phyloP scores from a whole-genome alignment of 2,329 filamentous ascomycete genomes.

The Reticulascus tulasneorum region DNA sequence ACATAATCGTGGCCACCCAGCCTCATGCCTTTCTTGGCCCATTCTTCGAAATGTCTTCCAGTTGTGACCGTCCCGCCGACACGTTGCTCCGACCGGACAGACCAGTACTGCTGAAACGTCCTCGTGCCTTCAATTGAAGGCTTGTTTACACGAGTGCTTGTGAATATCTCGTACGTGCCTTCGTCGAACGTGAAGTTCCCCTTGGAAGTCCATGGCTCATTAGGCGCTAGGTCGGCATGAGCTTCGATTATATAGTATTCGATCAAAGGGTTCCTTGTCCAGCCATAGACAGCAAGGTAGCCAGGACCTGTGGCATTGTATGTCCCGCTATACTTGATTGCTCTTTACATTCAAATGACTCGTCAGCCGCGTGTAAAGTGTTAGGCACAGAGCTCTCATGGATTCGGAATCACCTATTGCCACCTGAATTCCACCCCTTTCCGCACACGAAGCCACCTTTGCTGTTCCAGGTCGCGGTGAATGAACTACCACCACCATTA shows the following conservation, averaged over 20 bases:
- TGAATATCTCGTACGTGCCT: slow-evolving; percentile 30
- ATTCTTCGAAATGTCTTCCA: slow-evolving; percentile 47
- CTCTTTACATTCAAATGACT: too few species aligned
- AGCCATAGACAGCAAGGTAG: slow-evolving; percentile 44
- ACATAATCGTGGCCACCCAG: slow-evolving; percentile 46
- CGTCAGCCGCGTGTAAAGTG: too few species aligned
- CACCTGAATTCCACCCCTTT: slow-evolving; percentile 55
- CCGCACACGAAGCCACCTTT: slow-evolving; percentile 51
- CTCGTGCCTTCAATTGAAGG: slow-evolving; percentile 41
- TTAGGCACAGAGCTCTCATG: too few species aligned
- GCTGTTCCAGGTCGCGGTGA: slow-evolving; percentile 37
- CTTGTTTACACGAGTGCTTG: slow-evolving; percentile 29
- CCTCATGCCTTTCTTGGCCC: slow-evolving; percentile 41
- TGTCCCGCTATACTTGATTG: slow-evolving; percentile 29
- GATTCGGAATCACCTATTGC: slow-evolving; percentile 16
- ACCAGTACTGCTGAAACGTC: slow-evolving; percentile 49
- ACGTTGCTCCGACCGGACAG: slow-evolving; percentile 40
- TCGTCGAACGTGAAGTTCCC: slow-evolving; percentile 28
- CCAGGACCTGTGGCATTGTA: slow-evolving; percentile 32
- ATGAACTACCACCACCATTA: slow-evolving; percentile 35
- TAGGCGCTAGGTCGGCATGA: slow-evolving; percentile 37
- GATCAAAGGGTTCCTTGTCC: slow-evolving; percentile 30
- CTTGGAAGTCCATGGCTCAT: slow-evolving; percentile 25
- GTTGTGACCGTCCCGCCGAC: slow-evolving; percentile 46
- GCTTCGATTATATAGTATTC: slow-evolving; percentile 38